Base-by-base conservation (phyloP, 768 basidiomycete genomes). In the Boletus barrowsii region DNA sequence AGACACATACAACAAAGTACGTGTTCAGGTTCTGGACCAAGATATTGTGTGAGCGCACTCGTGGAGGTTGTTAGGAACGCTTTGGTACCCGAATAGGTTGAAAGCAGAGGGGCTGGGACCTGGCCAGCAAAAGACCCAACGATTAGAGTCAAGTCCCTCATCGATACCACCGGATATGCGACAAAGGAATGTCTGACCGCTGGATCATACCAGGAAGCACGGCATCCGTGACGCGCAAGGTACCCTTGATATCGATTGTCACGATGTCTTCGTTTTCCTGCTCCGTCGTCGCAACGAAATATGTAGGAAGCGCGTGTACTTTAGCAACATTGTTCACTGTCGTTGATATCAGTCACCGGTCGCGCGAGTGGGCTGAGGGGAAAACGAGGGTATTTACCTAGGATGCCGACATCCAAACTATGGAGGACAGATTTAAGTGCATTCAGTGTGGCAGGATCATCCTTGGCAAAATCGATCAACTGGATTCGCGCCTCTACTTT, bases 241-340 rank as follows among this genome's bases (percentile, higher is more conserved):
- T 90, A 13, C 88, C 88, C 63, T 83, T 79, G 57, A 96, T 75
- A 71, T 98, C 98, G 68, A 98, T 88, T 15, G 82, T 72, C 44
- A 97, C 75, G 60, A 98, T 97, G 59, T 86, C 84, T n/a, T 79
- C 76, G 46, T 93, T 84, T 70, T 97, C 96, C 54, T 85, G 78
- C 45, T 77, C 73, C 0, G 82, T 75, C 1, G 86, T 88, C 50
- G 96, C 92, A 53, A 81, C 79, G 62, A 96, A 89, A 68, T 93
- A 85, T 1, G 79, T 82, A 1, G 96, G 96, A 78, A 92, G 88
- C 18, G 79, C 68, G 67, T 96, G 91, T 2, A 93, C 95, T 69
- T 86, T 88, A 47, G 96, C 97, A 60, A 95, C 97, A 62, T 97
- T 98, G 76, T 99, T 98, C 40, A 99, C 94, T 95, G 60, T 37